phyloP scores from a whole-genome alignment of 2,329 filamentous ascomycete genomes.

The Emericellopsis cladophorae region DNA sequence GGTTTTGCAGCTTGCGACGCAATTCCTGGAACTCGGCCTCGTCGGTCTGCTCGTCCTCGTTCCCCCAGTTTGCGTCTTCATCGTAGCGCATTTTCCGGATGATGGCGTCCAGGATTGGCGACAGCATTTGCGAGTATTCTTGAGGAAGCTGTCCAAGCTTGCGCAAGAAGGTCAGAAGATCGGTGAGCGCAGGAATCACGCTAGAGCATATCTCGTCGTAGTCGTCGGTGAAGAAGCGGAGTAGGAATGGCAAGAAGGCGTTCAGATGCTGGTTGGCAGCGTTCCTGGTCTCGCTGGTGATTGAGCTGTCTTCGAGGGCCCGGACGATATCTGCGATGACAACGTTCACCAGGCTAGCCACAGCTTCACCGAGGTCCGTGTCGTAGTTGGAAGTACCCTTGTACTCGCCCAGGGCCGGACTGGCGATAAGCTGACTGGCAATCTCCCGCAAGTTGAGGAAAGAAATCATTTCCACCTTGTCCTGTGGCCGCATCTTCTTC shows the following conservation, averaged over 20 bases:
- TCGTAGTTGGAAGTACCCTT: slow-evolving; percentile 81
- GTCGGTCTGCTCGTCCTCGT: slow-evolving; percentile 88
- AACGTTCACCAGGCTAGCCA: slow-evolving; percentile 91
- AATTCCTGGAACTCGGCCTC: slow-evolving; percentile 96
- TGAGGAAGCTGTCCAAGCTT: slow-evolving; percentile 63
- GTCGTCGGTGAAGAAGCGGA: slow-evolving; percentile 94
- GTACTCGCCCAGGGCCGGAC: slow-evolving; percentile 66
- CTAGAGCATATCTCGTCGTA: slow-evolving; percentile 97
- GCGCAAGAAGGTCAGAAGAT: slow-evolving; percentile 81
- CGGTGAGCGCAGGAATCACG: slow-evolving; percentile 85
- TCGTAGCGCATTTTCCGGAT: slow-evolving; percentile 96
- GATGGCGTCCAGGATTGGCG: slow-evolving; percentile 81
- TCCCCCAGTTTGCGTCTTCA: slow-evolving; percentile 84
- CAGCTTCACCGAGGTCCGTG: slow-evolving; percentile 86
- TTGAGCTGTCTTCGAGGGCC: slow-evolving; percentile 58
- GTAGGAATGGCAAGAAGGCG: slow-evolving; percentile 71
- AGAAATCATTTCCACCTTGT: slow-evolving; percentile 88
- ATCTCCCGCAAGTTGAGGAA: slow-evolving; percentile 83
- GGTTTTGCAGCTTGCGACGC: slow-evolving; percentile 73
- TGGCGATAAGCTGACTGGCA: slow-evolving; percentile 73
- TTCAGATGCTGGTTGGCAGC: slow-evolving; percentile 74
- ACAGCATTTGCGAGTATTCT: slow-evolving; percentile 70
- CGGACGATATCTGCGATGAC: slow-evolving; percentile 78
- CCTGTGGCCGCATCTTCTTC: slow-evolving; percentile 92
- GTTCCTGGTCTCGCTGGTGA: slow-evolving; percentile 50